Evolutionary conservation across 768 basidiomycete species (phyloP).

Genomic region (Inosperma sp.): DNA sequence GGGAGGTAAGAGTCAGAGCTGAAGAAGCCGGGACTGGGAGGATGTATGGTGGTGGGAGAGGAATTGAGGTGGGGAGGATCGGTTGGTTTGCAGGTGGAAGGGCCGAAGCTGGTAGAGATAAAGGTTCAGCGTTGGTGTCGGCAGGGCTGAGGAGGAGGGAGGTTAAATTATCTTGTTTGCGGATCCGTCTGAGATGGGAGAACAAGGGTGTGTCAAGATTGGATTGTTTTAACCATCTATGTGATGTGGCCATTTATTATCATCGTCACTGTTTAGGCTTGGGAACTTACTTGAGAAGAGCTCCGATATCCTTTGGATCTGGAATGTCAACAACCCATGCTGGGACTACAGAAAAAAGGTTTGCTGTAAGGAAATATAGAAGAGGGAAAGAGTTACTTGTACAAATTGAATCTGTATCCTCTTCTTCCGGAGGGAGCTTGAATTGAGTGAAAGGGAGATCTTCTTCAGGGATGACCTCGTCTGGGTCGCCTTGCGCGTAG

Average conservation of each 20-base stretch:
- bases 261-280: neutral
- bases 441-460: constrained; percentile 63
- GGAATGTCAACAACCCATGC: constrained; percentile 79
- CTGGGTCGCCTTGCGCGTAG: constrained; percentile 34
- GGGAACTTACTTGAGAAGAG: constrained; percentile 54
- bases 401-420: constrained; percentile 49
- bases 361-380: neutral
- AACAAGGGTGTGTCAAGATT: constrained; percentile 58
- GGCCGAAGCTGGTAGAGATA: neutral
- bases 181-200: constrained; percentile 73
- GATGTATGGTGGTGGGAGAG: constrained; percentile 50
- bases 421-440: constrained; percentile 61
- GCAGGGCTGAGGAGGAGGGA: constrained; percentile 53
- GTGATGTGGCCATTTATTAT: no score
- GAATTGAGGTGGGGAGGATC: constrained; percentile 24
- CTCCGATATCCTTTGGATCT: constrained; percentile 52
- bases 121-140: neutral
- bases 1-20: constrained; percentile 63
- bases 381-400: constrained; percentile 39
- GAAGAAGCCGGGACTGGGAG: constrained; percentile 59
- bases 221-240: constrained; percentile 65
- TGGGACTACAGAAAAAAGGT: constrained; percentile 39
- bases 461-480: constrained; percentile 50
- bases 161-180: constrained; percentile 44
- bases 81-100: neutral